Evolutionary conservation across 805 yeast species (phyloP).

Genomic region (Saturnispora sekii): DNA sequence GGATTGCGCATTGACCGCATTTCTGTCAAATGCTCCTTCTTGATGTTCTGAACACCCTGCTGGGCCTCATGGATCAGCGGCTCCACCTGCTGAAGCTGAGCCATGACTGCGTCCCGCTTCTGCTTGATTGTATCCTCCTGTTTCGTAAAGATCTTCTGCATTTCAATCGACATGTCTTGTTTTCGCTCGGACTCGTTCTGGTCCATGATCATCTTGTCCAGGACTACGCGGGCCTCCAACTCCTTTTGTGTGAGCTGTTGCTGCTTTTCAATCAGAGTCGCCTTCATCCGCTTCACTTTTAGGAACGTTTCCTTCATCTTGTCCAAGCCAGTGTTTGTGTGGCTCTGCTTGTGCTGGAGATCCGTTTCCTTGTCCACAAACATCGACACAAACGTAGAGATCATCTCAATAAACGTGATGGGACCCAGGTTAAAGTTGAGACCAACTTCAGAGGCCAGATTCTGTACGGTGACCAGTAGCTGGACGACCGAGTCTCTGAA

Average conservation of each 20-base stretch:
- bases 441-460: slow-evolving; percentile 2
- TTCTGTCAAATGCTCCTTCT: slow-evolving; percentile 87
- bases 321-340: slow-evolving; percentile 63
- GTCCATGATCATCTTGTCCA: slow-evolving; percentile 66
- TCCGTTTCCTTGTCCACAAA: slow-evolving; percentile 36
- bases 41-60: slow-evolving; percentile 82
- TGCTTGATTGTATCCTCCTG: slow-evolving; percentile 54
- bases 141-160: slow-evolving; percentile 55
- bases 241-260: slow-evolving; percentile 44
- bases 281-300: slow-evolving; percentile 53
- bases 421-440: slow-evolving; percentile 32
- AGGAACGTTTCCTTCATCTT: slow-evolving; percentile 68
- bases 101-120: slow-evolving; percentile 45
- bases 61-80: slow-evolving; percentile 82
- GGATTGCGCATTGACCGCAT: slow-evolving; percentile 84
- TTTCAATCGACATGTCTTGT: slow-evolving; percentile 72
- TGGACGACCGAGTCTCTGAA: slow-evolving; percentile 35
- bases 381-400: slow-evolving; percentile 34
- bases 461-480: slow-evolving; percentile 39
- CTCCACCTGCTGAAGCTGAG: slow-evolving; percentile 66
- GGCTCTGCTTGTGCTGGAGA: slow-evolving; percentile 60
- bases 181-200: slow-evolving; percentile 91
- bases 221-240: slow-evolving; percentile 56
- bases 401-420: slow-evolving; percentile 42
- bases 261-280: slow-evolving; percentile 44